Conservation (phyloP, 805 yeast genomes). For the Metschnikowia koreensis region DNA sequence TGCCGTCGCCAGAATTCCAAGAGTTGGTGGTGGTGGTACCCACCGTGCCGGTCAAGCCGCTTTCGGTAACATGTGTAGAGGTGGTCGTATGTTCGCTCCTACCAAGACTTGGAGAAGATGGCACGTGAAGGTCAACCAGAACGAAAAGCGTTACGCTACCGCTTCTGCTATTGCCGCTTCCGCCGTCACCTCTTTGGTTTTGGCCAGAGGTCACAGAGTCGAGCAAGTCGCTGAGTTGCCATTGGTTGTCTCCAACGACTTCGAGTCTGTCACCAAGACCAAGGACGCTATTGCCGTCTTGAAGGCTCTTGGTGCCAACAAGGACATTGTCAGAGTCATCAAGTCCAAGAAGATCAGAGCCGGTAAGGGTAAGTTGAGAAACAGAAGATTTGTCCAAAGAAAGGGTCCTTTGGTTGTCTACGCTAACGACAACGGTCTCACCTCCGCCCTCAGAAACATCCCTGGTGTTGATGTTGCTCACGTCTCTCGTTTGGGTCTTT, state of each 20-base stretch:
- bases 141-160: constrained; percentile 99
- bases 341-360: constrained; percentile 99
- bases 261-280: constrained; percentile 93
- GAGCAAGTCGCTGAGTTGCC: constrained; percentile 98
- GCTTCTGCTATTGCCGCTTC: constrained; percentile 99
- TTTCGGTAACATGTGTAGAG: constrained; percentile 99
- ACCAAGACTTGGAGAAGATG: constrained; percentile 99
- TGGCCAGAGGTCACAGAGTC: constrained; percentile 99
- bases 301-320: constrained; percentile 98
- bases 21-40: constrained; percentile 99
- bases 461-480: constrained; percentile 99
- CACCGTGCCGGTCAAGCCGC: constrained; percentile 99
- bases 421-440: constrained; percentile 96
- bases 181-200: constrained; percentile 95
- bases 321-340: constrained; percentile 96
- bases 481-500: constrained; percentile 88
- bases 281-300: constrained; percentile 98
- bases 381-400: constrained; percentile 99
- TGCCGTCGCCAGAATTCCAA: constrained; percentile 99
- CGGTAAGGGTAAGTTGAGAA: constrained; percentile 99
- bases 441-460: constrained; percentile 98
- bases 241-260: constrained; percentile 89
- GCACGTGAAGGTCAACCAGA: constrained; percentile 99
- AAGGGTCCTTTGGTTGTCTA: constrained; percentile 99
- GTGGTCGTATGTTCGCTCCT: constrained; percentile 99